A percentile compares a stretch with the other conserved stretches of the same genome.
phyloP scores from a whole-genome alignment of 2,329 filamentous ascomycete species.

The Periconia sp. region DNA sequence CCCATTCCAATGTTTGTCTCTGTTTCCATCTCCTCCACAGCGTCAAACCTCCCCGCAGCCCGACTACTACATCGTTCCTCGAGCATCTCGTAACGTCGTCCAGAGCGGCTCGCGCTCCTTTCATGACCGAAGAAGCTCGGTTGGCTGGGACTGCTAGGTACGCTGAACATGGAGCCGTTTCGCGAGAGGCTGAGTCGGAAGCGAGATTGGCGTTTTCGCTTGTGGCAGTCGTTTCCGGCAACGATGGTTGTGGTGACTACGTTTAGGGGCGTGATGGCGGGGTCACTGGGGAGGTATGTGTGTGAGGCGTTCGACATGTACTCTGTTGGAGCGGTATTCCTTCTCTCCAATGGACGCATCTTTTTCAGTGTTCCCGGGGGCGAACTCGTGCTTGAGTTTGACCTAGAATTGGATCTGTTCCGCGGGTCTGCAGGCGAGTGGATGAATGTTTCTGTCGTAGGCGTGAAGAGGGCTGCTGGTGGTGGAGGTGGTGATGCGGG shows the following conservation, averaged over 20 bases:
- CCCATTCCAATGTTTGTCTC: not conserved
- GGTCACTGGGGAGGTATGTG: not conserved
- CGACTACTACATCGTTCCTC: no score
- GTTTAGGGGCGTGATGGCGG: constrained; percentile 3
- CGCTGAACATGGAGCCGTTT: constrained; percentile 5
- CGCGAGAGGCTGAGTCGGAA: constrained; percentile 11
- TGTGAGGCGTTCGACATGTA: constrained; percentile 4
- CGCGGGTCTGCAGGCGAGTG: constrained; percentile 19
- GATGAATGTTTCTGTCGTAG: constrained; percentile 21
- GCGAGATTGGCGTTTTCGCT: constrained; percentile 9
- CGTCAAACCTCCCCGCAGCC: constrained; percentile 4
- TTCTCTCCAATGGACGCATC: constrained; percentile 4
- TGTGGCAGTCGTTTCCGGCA: constrained; percentile 1
- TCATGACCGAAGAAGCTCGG: constrained; percentile 5
- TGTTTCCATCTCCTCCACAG: not conserved
- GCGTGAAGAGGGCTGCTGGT: constrained; percentile 13
- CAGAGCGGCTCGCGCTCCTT: no score
- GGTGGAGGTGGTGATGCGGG: constrained; percentile 7
- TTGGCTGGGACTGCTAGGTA: constrained; percentile 1
- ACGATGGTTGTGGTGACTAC: constrained; percentile 13
- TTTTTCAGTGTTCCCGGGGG: constrained; percentile 11
- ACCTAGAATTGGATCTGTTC: constrained; percentile 8
- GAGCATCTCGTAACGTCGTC: no score
- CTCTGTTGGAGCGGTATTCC: constrained; percentile 22
- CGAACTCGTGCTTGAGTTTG: constrained; percentile 2